phyloP scores from a whole-genome alignment of 495 filamentous ascomycete species.

The Lentithecium fluviatile region DNA sequence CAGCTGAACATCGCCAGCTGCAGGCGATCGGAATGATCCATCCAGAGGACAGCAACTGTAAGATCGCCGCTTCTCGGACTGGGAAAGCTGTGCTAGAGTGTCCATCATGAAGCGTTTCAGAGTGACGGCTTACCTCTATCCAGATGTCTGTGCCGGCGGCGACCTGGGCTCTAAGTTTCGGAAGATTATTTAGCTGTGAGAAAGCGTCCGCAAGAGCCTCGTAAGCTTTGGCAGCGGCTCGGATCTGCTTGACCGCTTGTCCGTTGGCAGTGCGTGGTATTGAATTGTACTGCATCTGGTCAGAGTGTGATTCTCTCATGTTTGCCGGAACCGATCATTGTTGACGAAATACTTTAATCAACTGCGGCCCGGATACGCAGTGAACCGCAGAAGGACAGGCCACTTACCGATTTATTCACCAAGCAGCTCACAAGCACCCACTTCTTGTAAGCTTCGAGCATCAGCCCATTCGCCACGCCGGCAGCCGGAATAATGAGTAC shows the following conservation, averaged over 20 bases:
- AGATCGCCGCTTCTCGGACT: too few species aligned
- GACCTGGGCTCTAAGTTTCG: constrained; percentile 58
- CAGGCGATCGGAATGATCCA: too few species aligned
- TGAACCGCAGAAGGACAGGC: constrained; percentile 9
- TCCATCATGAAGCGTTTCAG: too few species aligned
- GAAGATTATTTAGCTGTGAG: constrained; percentile 52
- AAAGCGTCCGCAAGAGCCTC: constrained; percentile 67
- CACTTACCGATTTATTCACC: constrained; percentile 62
- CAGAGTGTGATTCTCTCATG: neutral
- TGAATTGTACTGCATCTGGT: constrained; percentile 1
- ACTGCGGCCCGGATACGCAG: too few species aligned
- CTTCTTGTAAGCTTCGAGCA: constrained; percentile 91
- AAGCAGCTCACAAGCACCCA: constrained; percentile 81
- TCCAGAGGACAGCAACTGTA: too few species aligned
- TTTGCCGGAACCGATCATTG: neutral
- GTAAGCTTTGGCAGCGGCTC: constrained; percentile 67
- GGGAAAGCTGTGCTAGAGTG: too few species aligned
- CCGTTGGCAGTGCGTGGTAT: constrained; percentile 50
- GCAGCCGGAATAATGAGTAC: constrained; percentile 64
- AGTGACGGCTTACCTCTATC: constrained; percentile 53
- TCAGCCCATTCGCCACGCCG: constrained; percentile 64
- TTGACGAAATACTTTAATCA: too few species aligned
- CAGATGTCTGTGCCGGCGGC: constrained; percentile 58
- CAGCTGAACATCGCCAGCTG: too few species aligned
- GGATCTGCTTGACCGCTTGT: constrained; percentile 56